phyloP scores from a whole-genome alignment of 768 basidiomycete genomes.

The Auricularia auricula-judae region DNA sequence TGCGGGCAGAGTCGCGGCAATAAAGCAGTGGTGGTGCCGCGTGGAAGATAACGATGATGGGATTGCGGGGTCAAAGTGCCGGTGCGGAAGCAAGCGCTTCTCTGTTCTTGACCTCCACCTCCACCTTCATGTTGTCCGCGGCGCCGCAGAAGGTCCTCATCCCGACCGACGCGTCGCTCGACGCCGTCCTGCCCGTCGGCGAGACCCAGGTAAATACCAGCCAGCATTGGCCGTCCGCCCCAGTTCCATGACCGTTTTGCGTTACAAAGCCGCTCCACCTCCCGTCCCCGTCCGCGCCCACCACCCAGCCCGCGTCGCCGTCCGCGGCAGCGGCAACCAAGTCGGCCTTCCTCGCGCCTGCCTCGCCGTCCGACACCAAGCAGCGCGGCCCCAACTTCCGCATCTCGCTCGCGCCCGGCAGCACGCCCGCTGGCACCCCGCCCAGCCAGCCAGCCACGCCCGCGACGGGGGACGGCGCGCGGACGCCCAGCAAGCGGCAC shows the following conservation, averaged over 20 bases:
- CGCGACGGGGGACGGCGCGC: slow-evolving; percentile 6
- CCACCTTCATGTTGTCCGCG: neutral
- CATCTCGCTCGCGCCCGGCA: neutral
- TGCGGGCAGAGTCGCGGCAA: neutral
- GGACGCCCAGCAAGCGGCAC: slow-evolving; percentile 23
- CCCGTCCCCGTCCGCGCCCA: neutral
- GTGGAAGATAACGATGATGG: neutral
- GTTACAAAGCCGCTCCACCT: neutral
- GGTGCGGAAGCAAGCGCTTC: neutral
- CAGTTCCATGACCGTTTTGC: neutral
- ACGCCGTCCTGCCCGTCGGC: neutral
- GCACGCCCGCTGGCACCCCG: neutral
- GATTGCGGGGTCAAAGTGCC: neutral
- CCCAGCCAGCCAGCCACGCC: neutral
- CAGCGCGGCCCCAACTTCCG: neutral
- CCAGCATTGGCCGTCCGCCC: neutral
- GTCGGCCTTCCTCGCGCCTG: neutral
- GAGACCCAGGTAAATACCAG: neutral
- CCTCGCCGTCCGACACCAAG: neutral
- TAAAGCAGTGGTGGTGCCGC: neutral
- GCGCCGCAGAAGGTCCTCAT: neutral
- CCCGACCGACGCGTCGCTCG: neutral
- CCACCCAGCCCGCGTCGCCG: slow-evolving; percentile 1
- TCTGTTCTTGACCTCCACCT: neutral
- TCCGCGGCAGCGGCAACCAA: neutral